phyloP scores from a whole-genome alignment of 805 yeast species.

The Sugiyamaella chiloensis region DNA sequence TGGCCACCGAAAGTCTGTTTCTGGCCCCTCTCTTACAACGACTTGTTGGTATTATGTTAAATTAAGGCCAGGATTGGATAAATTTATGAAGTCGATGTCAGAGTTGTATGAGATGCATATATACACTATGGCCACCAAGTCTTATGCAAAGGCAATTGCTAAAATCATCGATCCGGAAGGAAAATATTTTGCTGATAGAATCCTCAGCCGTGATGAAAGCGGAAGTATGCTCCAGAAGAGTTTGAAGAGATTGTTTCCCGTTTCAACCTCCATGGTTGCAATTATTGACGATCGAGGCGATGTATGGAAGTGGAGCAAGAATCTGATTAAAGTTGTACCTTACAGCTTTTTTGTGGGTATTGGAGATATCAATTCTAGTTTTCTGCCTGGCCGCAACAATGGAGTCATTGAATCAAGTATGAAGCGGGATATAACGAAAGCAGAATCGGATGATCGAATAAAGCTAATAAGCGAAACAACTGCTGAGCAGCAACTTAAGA shows the following conservation, averaged over 20 bases:
- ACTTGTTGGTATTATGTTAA: conserved; percentile 88
- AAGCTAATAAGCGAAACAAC: neutral
- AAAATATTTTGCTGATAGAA: conserved; percentile 82
- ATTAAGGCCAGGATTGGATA: conserved; percentile 78
- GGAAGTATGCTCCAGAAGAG: conserved; percentile 90
- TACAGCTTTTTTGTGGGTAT: conserved; percentile 95
- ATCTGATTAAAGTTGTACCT: conserved; percentile 88
- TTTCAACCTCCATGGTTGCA: conserved; percentile 93
- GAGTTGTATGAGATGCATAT: conserved; percentile 83
- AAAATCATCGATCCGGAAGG: conserved; percentile 89
- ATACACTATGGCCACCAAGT: conserved; percentile 96
- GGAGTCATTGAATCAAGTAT: conserved; percentile 31
- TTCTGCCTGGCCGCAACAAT: conserved; percentile 69
- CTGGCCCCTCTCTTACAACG: conserved; percentile 8
- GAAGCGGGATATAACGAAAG: conserved; percentile 11
- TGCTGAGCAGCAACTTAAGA: conserved; percentile 18
- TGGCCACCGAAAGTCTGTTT: neutral
- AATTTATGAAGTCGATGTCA: conserved; percentile 63
- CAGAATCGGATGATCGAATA: neutral
- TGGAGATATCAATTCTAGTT: conserved; percentile 93
- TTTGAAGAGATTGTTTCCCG: conserved; percentile 84
- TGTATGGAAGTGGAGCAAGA: conserved; percentile 97
- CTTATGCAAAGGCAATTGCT: conserved; percentile 88
- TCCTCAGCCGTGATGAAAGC: conserved; percentile 89
- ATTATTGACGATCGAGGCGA: conserved; percentile 97